phyloP scores from a whole-genome alignment of 192 early-diverging fungal species.

The Geosiphon pyriformis region DNA sequence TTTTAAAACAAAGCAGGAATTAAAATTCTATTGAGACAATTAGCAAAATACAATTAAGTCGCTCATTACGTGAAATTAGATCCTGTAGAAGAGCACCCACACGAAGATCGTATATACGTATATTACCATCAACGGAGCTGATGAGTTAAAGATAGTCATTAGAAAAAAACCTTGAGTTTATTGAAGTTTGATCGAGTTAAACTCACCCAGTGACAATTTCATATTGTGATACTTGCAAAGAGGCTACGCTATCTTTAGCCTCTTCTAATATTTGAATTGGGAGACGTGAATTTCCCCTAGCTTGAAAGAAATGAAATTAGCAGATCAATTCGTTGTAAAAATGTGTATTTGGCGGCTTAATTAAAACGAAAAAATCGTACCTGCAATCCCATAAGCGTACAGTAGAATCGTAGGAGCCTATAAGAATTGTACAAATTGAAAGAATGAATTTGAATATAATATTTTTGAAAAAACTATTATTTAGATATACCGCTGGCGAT shows the following conservation, averaged over 20 bases:
- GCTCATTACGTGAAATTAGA: constrained; percentile 56
- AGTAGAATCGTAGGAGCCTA: constrained; percentile 63
- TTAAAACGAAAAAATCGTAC: constrained; percentile 26
- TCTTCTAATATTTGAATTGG: constrained; percentile 84
- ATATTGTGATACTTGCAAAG: constrained; percentile 59
- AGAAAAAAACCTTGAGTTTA: no score
- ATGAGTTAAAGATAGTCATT: background rate
- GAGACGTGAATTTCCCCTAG: constrained; percentile 46
- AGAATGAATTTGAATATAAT: background rate
- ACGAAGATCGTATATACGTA: constrained; percentile 84
- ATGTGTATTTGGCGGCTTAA: background rate
- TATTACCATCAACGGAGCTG: constrained; percentile 74
- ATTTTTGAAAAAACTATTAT: background rate
- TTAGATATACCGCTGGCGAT: constrained; percentile 65
- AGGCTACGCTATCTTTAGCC: constrained; percentile 80
- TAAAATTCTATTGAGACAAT: background rate
- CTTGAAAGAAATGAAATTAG: background rate
- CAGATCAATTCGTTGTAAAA: background rate
- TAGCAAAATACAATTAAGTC: background rate
- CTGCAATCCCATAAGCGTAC: constrained; percentile 76
- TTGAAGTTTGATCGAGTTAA: background rate
- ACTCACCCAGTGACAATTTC: constrained; percentile 72
- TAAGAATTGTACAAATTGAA: background rate
- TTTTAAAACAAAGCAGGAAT: constrained; percentile 27
- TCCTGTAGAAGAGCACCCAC: constrained; percentile 66